These are phyloP conservation scores for Puccinia coronata DNA, from an alignment of 1,284 basidiomycete genomes.

Conservation along the genomic window DNA sequence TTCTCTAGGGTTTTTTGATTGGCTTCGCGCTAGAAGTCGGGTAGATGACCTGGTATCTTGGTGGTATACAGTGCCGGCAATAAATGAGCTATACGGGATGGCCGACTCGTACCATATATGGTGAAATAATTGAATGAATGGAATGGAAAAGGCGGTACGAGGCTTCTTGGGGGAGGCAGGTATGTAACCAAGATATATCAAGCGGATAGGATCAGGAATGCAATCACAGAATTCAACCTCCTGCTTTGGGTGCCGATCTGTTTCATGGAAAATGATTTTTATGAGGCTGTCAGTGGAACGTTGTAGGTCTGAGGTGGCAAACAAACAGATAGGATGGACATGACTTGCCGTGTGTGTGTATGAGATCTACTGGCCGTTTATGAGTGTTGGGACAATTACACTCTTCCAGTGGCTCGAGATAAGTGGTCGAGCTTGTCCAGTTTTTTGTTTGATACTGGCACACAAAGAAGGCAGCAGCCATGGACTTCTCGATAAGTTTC, in stretches of 20 bases:
- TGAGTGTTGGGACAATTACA: neutral
- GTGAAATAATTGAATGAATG: constrained; percentile 10
- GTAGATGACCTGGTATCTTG: neutral
- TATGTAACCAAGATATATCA: constrained; percentile 24
- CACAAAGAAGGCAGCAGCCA: neutral
- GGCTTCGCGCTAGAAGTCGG: neutral
- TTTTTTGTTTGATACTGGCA: neutral
- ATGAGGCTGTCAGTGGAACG: neutral
- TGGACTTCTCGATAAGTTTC: neutral
- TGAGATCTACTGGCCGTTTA: neutral
- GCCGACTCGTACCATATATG: constrained; percentile 11
- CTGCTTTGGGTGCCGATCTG: neutral
- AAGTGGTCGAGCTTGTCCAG: neutral
- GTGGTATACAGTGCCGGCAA: neutral
- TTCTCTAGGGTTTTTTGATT: neutral
- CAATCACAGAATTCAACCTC: constrained; percentile 14
- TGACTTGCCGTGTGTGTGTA: constrained; percentile 5
- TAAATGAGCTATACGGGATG: neutral
- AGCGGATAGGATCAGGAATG: constrained; percentile 7
- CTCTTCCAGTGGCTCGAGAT: neutral
- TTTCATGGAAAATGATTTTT: neutral
- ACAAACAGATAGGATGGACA: neutral
- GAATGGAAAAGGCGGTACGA: constrained; percentile 15
- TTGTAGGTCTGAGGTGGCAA: neutral
- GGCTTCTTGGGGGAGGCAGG: neutral